Percentiles rank a stretch among this genome's conserved stretches.
Evolutionary conservation across 2,329 filamentous ascomycete genomes (phyloP).

Genomic region (Dactylellina parvicollis): DNA sequence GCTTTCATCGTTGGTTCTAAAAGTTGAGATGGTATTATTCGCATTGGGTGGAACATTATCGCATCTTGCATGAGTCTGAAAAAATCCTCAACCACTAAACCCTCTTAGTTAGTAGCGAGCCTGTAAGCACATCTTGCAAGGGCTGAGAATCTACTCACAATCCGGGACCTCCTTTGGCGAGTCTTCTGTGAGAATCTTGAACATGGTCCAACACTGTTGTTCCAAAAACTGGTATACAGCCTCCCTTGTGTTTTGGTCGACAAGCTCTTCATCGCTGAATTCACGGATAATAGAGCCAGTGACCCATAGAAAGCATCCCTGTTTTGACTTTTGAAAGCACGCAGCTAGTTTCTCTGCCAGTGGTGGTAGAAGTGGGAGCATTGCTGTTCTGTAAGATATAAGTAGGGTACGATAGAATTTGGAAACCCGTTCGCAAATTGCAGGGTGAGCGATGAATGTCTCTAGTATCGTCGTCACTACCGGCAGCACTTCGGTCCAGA

Average conservation of each 20-base stretch:
- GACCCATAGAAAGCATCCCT: slow-evolving; percentile 99
- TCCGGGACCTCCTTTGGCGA: slow-evolving; percentile 68
- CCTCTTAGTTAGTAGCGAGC: slow-evolving; percentile 37
- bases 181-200: slow-evolving; percentile 87
- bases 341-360: slow-evolving; percentile 88
- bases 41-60: slow-evolving; percentile 88
- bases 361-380: slow-evolving; percentile 81
- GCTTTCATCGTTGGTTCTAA: slow-evolving; percentile 86
- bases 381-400: slow-evolving; percentile 90
- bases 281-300: slow-evolving; percentile 94
- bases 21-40: slow-evolving; percentile 80
- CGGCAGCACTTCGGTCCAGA: slow-evolving; percentile 93
- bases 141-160: slow-evolving; percentile 62
- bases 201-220: slow-evolving; percentile 87
- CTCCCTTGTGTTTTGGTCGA: slow-evolving; percentile 81
- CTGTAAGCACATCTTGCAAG: neutral
- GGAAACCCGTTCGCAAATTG: slow-evolving; percentile 92
- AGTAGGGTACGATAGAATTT: slow-evolving; percentile 97
- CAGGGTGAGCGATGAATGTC: slow-evolving; percentile 83
- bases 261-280: slow-evolving; percentile 87
- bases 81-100: slow-evolving; percentile 87
- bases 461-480: slow-evolving; percentile 86
- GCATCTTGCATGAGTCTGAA: slow-evolving; percentile 93
- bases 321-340: slow-evolving; percentile 84
- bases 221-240: slow-evolving; percentile 96